Evolutionary conservation across 148 eudicot species (phyloP).

Genomic region (Camellia granthamiana): DNA sequence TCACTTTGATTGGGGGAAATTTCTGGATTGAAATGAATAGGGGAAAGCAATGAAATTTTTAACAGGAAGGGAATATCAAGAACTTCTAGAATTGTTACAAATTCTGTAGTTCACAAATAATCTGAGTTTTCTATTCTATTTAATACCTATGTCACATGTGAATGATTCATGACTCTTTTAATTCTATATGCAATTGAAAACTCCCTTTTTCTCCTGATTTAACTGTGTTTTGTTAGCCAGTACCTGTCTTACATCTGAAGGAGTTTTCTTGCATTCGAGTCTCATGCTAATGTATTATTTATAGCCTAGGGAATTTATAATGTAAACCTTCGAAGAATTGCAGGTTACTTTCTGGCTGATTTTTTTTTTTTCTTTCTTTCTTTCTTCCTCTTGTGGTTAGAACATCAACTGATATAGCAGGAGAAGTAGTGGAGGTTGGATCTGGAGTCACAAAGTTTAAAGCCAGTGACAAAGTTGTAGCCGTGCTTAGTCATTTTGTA

Average conservation of each 20-base stretch:
- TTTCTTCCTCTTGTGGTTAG: constrained; percentile 12
- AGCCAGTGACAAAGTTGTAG: constrained; percentile 75
- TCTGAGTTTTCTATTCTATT: too few relatives aligned
- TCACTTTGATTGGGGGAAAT: too few relatives aligned
- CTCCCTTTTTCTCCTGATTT: not conserved
- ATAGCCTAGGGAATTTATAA: not conserved
- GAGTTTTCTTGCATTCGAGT: not conserved
- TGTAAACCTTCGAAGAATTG: not conserved
- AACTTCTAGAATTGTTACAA: too few relatives aligned
- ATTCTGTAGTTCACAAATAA: too few relatives aligned
- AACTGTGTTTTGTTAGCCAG: not conserved
- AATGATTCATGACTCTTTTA: too few relatives aligned
- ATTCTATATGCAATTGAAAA: not conserved
- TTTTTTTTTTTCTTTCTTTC: not conserved
- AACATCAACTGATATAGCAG: constrained; percentile 73
- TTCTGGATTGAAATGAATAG: too few relatives aligned
- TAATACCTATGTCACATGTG: too few relatives aligned
- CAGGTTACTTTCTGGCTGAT: constrained; percentile 10
- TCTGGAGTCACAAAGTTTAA: constrained; percentile 54
- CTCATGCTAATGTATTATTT: not conserved
- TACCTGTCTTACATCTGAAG: not conserved
- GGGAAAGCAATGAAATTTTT: too few relatives aligned
- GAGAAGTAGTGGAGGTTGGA: constrained; percentile 73
- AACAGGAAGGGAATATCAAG: too few relatives aligned
- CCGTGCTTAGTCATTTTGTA: constrained; percentile 38